Evolutionary conservation across 2,329 filamentous ascomycete genomes (phyloP).

Genomic region (Alternaria alternata): DNA sequence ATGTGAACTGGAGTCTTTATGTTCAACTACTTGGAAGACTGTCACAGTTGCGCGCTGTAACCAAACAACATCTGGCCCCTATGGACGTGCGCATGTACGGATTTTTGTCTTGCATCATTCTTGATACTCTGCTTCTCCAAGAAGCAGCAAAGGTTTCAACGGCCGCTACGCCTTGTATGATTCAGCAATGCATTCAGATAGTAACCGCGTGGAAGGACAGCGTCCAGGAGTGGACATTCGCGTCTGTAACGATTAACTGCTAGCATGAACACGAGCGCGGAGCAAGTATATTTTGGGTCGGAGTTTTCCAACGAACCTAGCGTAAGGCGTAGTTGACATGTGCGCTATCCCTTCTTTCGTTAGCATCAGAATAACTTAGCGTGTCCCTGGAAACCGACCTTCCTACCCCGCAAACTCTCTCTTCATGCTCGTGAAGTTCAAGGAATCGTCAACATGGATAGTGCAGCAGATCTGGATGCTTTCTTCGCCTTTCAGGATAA

Average conservation of each 20-base stretch:
- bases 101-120: no score
- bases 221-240: not conserved
- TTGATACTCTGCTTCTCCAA: no score
- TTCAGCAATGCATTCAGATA: no score
- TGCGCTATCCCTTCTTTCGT: slow-evolving; percentile 10
- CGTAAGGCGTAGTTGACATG: slow-evolving; percentile 21
- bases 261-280: not conserved
- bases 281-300: not conserved
- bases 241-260: not conserved
- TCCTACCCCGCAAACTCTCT: slow-evolving; percentile 3
- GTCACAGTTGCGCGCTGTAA: no score
- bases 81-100: no score
- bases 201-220: not conserved
- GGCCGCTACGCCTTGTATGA: no score
- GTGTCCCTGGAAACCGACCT: not conserved
- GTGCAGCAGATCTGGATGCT: not conserved
- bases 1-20: no score
- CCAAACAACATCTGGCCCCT: no score
- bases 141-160: no score
- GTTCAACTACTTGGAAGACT: no score
- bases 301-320: not conserved
- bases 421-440: not conserved
- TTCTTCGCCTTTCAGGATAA: slow-evolving; percentile 3
- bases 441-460: slow-evolving; percentile 1
- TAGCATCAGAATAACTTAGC: slow-evolving; percentile 6